A percentile compares a stretch with the other conserved stretches of the same genome.
phyloP scores from a whole-genome alignment of 768 basidiomycete genomes.

The Xerocomellus dryophilus region DNA sequence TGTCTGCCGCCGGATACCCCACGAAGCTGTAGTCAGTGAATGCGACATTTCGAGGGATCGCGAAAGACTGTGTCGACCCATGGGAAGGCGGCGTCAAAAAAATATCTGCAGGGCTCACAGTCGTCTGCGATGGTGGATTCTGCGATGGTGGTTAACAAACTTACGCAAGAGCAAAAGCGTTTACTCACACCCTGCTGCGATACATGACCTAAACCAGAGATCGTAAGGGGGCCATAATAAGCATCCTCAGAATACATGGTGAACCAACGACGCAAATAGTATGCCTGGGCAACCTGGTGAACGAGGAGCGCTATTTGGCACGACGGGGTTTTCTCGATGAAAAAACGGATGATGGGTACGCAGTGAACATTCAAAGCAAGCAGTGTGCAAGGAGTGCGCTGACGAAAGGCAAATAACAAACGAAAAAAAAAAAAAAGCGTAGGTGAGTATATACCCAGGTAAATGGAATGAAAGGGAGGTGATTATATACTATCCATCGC shows the following conservation, averaged over 20 bases:
- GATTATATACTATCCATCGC: neutral
- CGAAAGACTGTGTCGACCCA: neutral
- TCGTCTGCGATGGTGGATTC: neutral
- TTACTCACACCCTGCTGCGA: constrained; percentile 7
- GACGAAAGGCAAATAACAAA: neutral
- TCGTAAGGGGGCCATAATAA: neutral
- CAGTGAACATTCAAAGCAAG: constrained; percentile 1
- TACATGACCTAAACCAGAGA: neutral
- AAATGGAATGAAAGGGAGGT: neutral
- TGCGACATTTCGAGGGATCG: too few relatives aligned
- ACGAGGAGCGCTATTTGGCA: too few relatives aligned
- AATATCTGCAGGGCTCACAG: constrained; percentile 1
- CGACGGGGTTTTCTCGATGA: neutral
- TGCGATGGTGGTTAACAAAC: neutral
- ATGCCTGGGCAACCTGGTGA: neutral
- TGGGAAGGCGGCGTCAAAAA: neutral
- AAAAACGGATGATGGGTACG: neutral
- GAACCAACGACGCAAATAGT: neutral
- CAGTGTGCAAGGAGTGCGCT: neutral
- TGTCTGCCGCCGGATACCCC: neutral
- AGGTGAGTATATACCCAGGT: neutral
- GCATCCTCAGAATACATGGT: neutral
- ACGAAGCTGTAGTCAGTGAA: neutral
- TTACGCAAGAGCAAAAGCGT: neutral
- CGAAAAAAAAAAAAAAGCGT: neutral